A percentile compares a stretch with the other conserved stretches of the same genome.
Evolutionary conservation across 1,284 basidiomycete genomes (phyloP).

Genomic region (Ustilago vetiveriae): DNA sequence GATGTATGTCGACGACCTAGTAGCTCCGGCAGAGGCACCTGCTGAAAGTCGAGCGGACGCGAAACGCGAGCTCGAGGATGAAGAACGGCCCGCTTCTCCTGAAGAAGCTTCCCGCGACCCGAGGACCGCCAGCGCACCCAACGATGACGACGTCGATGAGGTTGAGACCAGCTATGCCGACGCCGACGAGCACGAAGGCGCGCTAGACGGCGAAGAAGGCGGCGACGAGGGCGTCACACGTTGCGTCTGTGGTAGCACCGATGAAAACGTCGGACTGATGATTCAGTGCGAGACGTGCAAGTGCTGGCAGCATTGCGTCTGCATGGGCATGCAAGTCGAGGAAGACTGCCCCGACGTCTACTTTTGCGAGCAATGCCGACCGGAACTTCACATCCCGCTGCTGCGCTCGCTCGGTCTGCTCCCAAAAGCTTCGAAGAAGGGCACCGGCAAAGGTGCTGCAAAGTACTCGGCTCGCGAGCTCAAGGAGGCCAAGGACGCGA

Average conservation of each 20-base stretch:
- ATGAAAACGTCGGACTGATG: constrained; percentile 79
- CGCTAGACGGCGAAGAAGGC: constrained; percentile 70
- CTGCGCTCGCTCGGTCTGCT: constrained; percentile 62
- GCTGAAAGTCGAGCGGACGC: constrained; percentile 6
- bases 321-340: constrained; percentile 91
- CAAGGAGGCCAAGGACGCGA: constrained; percentile 64
- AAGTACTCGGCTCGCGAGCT: constrained; percentile 59
- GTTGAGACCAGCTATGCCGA: constrained; percentile 25
- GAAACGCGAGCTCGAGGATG: constrained; percentile 18
- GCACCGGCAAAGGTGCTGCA: constrained; percentile 32
- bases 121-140: not conserved
- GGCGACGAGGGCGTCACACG: constrained; percentile 84
- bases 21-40: constrained; percentile 20
- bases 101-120: constrained; percentile 3
- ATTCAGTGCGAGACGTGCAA: constrained; percentile 96
- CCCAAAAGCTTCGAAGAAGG: constrained; percentile 52
- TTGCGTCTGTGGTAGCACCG: constrained; percentile 88
- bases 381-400: constrained; percentile 76
- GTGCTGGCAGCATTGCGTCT: constrained; percentile 97
- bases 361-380: constrained; percentile 92
- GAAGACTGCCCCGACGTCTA: constrained; percentile 74
- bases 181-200: constrained; percentile 32
- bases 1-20: not conserved
- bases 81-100: not conserved
- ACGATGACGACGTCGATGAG: constrained; percentile 13